Base-by-base conservation (phyloP, 164 flowering plant genomes). In the Berberis thunbergii region DNA sequence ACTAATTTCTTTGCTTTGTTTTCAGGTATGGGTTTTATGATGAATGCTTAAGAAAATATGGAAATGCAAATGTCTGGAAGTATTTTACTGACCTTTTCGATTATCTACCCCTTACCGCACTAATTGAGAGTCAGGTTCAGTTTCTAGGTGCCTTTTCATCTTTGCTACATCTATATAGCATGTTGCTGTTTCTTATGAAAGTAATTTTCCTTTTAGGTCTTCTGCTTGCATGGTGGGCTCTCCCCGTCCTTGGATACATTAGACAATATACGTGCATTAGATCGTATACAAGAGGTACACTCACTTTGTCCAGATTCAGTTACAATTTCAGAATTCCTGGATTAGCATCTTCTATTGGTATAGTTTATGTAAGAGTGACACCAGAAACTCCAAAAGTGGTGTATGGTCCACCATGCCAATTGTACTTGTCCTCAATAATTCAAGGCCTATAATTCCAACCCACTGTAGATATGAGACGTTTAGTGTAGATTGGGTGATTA, bases 31-130 rank as follows among this genome's bases (percentile, higher is more conserved):
- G 82, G 3, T 79, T 79, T 70, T 79, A 79, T 70, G 80, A 79
- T 59, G 82, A 76, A 63, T 79, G 80, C 69, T 70, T 79, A 74
- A 79, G 82, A 73, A 79, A 79, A 69, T 80, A 80, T 63, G 83
- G 81, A 56, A 80, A 77, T 75, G 83, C 83, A 60, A 80, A 80
- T 69, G 83, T 80, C 55, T 80, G 83, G 83, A 80, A 80, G 72
- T 64, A 62, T 59, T 80, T 80, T 53, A 80, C 83, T 45, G 83
- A 80, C 60, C 81, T 80, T 61, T 80, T 80, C 60, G 81, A 80
- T 65, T 80, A 77, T 66, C 74, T 80, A 54, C 83, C 83, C 45
- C 80, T 79, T 45, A 79, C 83, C 54, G 83, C 83, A 62, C 75
- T 79, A 13, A 76, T 79, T 61, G 79, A 76, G 61, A 74, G 76